phyloP scores from a whole-genome alignment of 2,329 filamentous ascomycete genomes.

The Trichoderma sp. region DNA sequence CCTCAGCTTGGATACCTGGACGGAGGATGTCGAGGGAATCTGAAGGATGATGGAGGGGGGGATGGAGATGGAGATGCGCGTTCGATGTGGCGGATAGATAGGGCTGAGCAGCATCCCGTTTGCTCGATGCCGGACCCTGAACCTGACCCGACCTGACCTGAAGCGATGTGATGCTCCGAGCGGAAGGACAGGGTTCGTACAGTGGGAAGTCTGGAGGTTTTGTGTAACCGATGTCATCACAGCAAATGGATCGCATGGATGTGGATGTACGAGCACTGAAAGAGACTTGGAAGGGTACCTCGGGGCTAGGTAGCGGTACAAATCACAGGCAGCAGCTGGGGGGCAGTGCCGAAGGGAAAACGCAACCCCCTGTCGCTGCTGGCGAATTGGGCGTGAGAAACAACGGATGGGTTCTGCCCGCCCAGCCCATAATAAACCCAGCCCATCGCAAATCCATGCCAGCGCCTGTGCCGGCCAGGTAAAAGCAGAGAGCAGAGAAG shows the following conservation, averaged over 20 bases:
- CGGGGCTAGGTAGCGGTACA: not conserved
- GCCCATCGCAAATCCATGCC: constrained; percentile 8
- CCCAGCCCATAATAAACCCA: constrained; percentile 14
- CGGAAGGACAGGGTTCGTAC: not conserved
- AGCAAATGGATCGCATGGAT: not conserved
- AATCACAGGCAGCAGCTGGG: constrained; percentile 11
- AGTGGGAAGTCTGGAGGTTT: not conserved
- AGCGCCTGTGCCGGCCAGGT: not conserved
- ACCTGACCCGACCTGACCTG: not conserved
- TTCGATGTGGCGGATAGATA: not conserved
- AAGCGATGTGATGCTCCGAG: not conserved
- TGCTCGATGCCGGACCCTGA: not conserved
- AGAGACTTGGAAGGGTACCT: not conserved
- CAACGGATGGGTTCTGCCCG: not conserved
- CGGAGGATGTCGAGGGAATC: not conserved
- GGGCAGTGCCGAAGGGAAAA: constrained; percentile 12
- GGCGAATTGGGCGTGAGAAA: constrained; percentile 7
- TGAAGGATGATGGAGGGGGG: not conserved
- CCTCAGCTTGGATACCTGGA: not conserved
- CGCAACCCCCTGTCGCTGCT: not conserved
- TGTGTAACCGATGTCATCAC: not conserved
- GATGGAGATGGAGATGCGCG: not conserved
- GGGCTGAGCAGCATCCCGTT: not conserved
- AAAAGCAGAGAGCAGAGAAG: not conserved
- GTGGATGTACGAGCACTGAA: not conserved